Percentiles rank a stretch among this genome's conserved stretches.
phyloP scores from a whole-genome alignment of 352 stramenopile species.

The Phytophthora crassamura region DNA sequence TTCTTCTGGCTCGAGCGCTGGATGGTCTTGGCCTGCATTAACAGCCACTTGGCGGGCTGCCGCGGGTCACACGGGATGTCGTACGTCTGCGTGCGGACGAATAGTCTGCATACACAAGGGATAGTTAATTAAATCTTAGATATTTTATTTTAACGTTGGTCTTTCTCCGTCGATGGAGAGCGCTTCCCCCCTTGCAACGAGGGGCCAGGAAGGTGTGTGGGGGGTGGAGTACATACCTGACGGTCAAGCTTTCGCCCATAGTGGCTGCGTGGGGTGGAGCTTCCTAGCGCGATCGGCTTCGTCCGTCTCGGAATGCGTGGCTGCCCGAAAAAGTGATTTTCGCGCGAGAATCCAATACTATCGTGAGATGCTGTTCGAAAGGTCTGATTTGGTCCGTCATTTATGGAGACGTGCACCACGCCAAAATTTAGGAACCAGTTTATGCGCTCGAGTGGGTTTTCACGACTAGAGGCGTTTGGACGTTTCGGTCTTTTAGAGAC shows the following conservation, averaged over 20 bases:
- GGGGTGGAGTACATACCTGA: conserved; percentile 43
- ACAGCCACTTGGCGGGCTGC: conserved; percentile 74
- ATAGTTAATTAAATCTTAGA: neutral
- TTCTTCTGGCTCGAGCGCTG: conserved; percentile 62
- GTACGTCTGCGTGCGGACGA: conserved; percentile 84
- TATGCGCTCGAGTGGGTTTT: conserved; percentile 4
- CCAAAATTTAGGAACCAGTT: conserved; percentile 3
- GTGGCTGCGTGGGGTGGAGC: neutral
- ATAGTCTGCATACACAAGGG: conserved; percentile 47
- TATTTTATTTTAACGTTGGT: neutral
- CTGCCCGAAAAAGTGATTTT: conserved; percentile 26
- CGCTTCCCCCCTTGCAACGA: conserved; percentile 1
- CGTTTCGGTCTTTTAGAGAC: conserved; percentile 1
- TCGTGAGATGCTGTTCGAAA: conserved; percentile 10
- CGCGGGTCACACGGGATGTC: conserved; percentile 83
- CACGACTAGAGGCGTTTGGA: neutral
- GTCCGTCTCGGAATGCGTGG: neutral
- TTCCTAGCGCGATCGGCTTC: neutral
- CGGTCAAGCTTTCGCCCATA: conserved; percentile 58
- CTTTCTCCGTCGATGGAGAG: neutral
- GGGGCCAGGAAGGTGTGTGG: neutral
- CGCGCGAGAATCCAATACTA: conserved; percentile 27
- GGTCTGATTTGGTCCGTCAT: conserved; percentile 30
- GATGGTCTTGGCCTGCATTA: conserved; percentile 83
- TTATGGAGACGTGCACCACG: neutral